Base-by-base conservation (phyloP, 2,329 filamentous ascomycete species). In the Neonectria magnoliae region DNA sequence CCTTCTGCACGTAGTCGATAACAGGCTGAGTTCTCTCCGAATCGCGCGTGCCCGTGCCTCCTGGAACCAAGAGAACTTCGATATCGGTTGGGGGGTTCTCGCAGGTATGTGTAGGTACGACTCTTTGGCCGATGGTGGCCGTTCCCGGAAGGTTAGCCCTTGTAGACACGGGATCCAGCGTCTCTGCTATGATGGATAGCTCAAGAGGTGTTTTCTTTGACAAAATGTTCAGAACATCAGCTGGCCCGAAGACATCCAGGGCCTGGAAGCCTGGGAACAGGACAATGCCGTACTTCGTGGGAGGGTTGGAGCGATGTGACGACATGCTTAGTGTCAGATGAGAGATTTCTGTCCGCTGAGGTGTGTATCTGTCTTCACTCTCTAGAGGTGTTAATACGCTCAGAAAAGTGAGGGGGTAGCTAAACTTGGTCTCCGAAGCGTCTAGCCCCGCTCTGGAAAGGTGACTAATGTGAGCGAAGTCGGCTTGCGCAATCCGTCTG, bases 1-100 rank as follows among this genome's bases (percentile, higher is more conserved):
- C 68, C 0, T 74, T 68, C 5, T 68, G 69, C 45, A 88, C 75
- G 65, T 83, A 88, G n/a, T 82, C 76, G 3, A 74, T 72, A 2
- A 78, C 70, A 6, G 63, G 57, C 7, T 75, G 56, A 0, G 72
- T 70, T 1, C 61, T 61, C 1, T 75, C 67, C 0, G 69, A 20
- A 4, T 75, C 62, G 5, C 76, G 71, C 1, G 76, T 71, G 1
- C 81, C 81, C 11, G 65, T 62, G 0, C 81, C 81, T 0, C 81
- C 81, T 0, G 81, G 81, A 1, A 82, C 73, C 4, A 82, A 66
- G 1, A 82, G 74, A 4, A 82, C 77, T 18, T 79, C 75, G 14
- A 79, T 71, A 33, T 82, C 77, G 0, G 73, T 66, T 0, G 77
- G 76, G 1, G 79, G 75, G 9, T 71, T 70, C 3, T 68, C 68